Evolutionary conservation across 352 stramenopile genomes (phyloP), one percentile per base, ranked within the genome.

Genomic region (Phytophthora chlamydospora): DNA sequence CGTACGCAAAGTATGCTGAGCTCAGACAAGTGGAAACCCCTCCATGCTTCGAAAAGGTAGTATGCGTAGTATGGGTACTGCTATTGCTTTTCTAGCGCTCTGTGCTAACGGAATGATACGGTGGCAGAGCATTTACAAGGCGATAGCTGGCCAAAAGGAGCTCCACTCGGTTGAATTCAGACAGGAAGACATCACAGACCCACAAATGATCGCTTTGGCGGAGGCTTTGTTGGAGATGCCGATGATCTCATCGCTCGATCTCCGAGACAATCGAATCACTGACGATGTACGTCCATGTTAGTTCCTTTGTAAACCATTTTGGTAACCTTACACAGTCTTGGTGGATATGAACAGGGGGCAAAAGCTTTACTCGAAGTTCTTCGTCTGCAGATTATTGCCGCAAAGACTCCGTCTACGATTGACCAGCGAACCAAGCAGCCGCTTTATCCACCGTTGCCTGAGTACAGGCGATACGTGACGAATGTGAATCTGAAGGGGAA

Each of bases 61-160:
- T 31, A 7, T 33, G 19, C 24, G 24, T 4, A 19, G 10, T 24
- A 24, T 12, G 9, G 5, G 1, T 38, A 16, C 16, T n/a, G 13
- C 12, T 24, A 7, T 4, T 44, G 4, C 12, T 44, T 44, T 6
- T 45, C n/a, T 16, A 13, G 24, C 4, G 4, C 24, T 42, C 33
- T 2, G 16, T 44, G 14, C 47, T 55, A 33, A 55, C 29, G 12
- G 38, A 13, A 11, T 2, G 6, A 5, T 17, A 12, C 32, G 13
- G 27, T 48, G 11, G n/a, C 12, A 93, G 84, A 91, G 79, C 45
- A 83, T 95, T 46, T 93, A 93, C 66, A 95, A 93, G 56, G 83
- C 84, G 5, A 93, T 95, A 41, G 91, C 86, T 34, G 83, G 83
- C 14, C 86, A 93, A 52, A 90, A 90, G 58, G 81, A 93, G 34